Evolutionary conservation across 1,139 yeast species (phyloP), one percentile per base, ranked within the genome.

Genomic region (Yamadazyma triangularis): DNA sequence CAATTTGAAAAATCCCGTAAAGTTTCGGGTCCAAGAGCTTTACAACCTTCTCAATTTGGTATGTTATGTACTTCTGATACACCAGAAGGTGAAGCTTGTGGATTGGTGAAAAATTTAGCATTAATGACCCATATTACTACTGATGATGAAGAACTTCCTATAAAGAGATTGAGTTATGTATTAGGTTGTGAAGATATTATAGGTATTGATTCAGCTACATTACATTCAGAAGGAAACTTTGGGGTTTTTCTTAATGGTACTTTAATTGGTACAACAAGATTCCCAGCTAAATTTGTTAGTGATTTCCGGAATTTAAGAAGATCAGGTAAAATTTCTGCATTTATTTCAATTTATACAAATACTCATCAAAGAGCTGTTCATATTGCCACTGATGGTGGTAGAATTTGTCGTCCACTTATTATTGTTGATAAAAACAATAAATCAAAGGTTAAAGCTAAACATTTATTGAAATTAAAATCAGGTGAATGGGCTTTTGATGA

Each of bases 81-180:
- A 0, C 99, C 99, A 3, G 99, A 91, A 73, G 99, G 99, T 70
- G 99, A 93, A 58, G 98, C 99, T 1, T 91, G 99, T 77, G 99
- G 99, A 50, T 73, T 91, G 56, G 98, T 91, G 22, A 91, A 91
- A 59, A 91, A 91, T 53, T 69, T 91, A 56, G 98, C 98, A 2
- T 71, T 91, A 33, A 91, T 91, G 99, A 91, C 99, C 11, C 99
- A 91, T 60, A 93, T 91, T 50, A 91, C 99, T 8, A 89, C 98
- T 3, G 99, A 91, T 58, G 97, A 87, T 48, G 99, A 91, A 57
- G 97, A 91, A 53, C 84, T 71, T 12, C 97, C 98, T 10, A 77
- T 91, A 27, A 76, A 72, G 43, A 75, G 74, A 38, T 66, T 89
- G 27, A 87, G 96, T 53, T 82, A 68, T 47, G 67, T 83, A 15